Percentiles rank a stretch among this genome's conserved stretches.
phyloP scores from a whole-genome alignment of 768 basidiomycete species.

The Kwoniella shandongensis region DNA sequence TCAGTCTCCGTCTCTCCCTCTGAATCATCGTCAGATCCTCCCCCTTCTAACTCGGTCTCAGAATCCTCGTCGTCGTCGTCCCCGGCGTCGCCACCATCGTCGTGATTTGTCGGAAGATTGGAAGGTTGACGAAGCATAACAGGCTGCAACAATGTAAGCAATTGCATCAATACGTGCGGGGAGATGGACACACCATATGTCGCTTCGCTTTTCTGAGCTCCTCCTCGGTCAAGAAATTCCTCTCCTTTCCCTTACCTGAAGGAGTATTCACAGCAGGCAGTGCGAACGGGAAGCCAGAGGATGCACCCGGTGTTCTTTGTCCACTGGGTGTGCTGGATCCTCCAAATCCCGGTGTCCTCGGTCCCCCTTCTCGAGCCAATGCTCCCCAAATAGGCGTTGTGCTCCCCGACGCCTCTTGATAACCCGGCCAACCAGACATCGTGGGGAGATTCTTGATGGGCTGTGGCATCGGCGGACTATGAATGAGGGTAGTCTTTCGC shows the following conservation, averaged over 20 bases:
- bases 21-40: slow-evolving; percentile 35
- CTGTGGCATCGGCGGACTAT: slow-evolving; percentile 49
- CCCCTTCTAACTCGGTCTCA: slow-evolving; percentile 24
- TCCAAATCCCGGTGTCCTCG: slow-evolving; percentile 26
- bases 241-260: slow-evolving; percentile 22
- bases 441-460: slow-evolving; percentile 54
- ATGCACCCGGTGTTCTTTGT: slow-evolving; percentile 35
- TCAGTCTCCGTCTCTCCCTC: slow-evolving; percentile 41
- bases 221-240: slow-evolving; percentile 27
- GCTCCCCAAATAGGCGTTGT: slow-evolving; percentile 43
- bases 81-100: slow-evolving; percentile 32
- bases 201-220: slow-evolving; percentile 46
- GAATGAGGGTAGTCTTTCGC: slow-evolving; percentile 42
- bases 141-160: slow-evolving; percentile 37
- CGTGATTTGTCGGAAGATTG: slow-evolving; percentile 20
- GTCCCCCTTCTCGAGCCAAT: slow-evolving; percentile 25
- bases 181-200: slow-evolving; percentile 45
- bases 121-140: slow-evolving; percentile 52
- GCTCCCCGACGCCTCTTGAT: slow-evolving; percentile 14
- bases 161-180: not conserved
- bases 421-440: slow-evolving; percentile 35
- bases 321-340: slow-evolving; percentile 11
- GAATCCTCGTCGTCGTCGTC: slow-evolving; percentile 45
- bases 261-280: slow-evolving; percentile 10
- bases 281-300: slow-evolving; percentile 34